A percentile compares a stretch with the other conserved stretches of the same genome.
Evolutionary conservation across 257 asterid genomes (phyloP).

Genomic region (Echium plantagineum): DNA sequence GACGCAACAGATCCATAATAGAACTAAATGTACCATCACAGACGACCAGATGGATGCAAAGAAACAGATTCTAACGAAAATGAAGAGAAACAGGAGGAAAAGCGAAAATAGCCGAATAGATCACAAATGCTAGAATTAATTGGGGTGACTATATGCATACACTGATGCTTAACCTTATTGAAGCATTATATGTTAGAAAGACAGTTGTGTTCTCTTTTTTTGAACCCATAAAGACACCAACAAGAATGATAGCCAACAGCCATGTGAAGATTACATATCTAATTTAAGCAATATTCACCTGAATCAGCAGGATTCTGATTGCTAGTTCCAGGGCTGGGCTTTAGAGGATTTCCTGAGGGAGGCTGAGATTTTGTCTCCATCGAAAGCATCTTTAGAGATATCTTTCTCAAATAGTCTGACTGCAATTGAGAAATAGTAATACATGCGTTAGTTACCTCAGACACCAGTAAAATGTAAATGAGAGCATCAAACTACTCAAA

Average conservation of each 20-base stretch:
- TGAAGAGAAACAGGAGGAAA: background rate
- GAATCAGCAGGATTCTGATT: constrained; percentile 50
- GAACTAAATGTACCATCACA: background rate
- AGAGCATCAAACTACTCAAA: too few relatives aligned
- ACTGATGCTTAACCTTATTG: too few relatives aligned
- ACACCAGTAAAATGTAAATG: background rate
- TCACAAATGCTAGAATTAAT: background rate
- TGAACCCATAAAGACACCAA: background rate
- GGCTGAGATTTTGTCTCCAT: constrained; percentile 67
- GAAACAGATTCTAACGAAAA: background rate
- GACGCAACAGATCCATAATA: background rate
- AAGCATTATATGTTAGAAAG: too few relatives aligned
- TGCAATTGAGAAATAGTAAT: background rate
- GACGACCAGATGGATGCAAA: too few relatives aligned
- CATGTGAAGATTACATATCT: too few relatives aligned
- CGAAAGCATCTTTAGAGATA: constrained; percentile 75
- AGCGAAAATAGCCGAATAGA: background rate
- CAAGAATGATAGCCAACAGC: background rate
- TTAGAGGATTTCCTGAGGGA: constrained; percentile 40
- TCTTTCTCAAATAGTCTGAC: constrained; percentile 12
- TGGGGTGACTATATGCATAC: background rate
- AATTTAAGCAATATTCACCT: constrained; percentile 27
- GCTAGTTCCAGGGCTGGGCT: constrained; percentile 37
- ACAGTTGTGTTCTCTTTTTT: background rate
- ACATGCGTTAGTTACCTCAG: background rate